Base-by-base conservation (phyloP, 1,284 basidiomycete species). In the Bondarzewia mesenterica region DNA sequence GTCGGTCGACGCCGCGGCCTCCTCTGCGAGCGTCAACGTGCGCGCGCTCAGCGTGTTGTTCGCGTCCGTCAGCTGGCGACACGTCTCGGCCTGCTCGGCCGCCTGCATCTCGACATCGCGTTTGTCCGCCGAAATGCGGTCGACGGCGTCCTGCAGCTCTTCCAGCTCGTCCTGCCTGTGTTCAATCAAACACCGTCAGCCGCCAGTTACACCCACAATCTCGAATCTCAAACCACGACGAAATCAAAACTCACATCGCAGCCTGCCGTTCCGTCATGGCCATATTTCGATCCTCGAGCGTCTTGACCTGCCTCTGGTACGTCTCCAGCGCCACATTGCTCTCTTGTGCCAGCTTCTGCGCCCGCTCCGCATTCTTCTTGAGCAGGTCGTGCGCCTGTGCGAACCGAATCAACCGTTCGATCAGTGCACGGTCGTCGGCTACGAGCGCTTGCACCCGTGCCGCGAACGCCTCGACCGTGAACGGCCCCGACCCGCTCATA, bases 341-440 rank as follows among this genome's bases (percentile, higher is more conserved):
- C 50, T 92, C 90, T 61, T 85, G 80, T 2, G 89, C 90, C 21
- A 95, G 74, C 63, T 89, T 90, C 70, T 92, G 88, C 10, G 91
- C 91, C 44, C 89, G 75, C 57, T 89, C 86, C 16, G 91, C 91
- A 61, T 94, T 94, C 66, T 84, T 86, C 75, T 91, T 93, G 54
- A 93, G 73, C 54, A 92, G 60, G 57, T 93, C 91, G 55, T 93
- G 85, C 46, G 90, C 89, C 63, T 89, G 82, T 1, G 88, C 89
- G 57, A 90, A 88, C 23, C 89, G 78, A 47, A 91, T 70, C 44
- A 92, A 69, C 41, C 91, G 77, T 63, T 91, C 89, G 55, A 93
- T 86, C 53, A 95, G 65, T 12, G 86, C 73, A 18, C 81, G 78
- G 57, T 93, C 90, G 63, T 94, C 92, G 40, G 77, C 71, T 44